These are phyloP conservation scores for Calonectria pseudoreteaudii DNA, from an alignment of 2,329 filamentous ascomycete genomes.

Conservation along the genomic window DNA sequence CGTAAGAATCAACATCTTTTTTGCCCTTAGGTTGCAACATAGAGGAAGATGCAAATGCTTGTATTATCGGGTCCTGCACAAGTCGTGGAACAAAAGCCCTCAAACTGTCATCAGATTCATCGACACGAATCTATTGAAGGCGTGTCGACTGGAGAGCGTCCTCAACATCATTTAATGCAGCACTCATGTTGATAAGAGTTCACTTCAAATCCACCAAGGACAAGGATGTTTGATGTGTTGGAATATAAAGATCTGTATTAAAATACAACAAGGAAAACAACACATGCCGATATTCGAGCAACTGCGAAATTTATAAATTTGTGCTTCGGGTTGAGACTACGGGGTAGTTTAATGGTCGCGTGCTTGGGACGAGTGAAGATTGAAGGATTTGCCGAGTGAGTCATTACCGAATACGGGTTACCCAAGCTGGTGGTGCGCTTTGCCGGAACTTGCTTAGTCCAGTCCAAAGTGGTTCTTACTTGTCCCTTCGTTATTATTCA, in stretches of 20 bases:
- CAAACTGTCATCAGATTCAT: constrained; percentile 16
- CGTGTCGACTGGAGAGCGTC: constrained; percentile 24
- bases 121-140: constrained; percentile 24
- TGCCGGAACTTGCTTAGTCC: background rate
- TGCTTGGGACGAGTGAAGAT: background rate
- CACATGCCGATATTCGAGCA: too few species aligned
- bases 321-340: background rate
- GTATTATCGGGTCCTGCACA: constrained; percentile 23
- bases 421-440: background rate
- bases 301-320: background rate
- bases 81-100: constrained; percentile 24
- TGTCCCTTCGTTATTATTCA: too few species aligned
- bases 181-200: background rate
- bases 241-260: too few species aligned
- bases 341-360: background rate
- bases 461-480: too few species aligned
- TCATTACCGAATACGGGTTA: background rate
- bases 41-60: constrained; percentile 12
- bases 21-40: constrained; percentile 23
- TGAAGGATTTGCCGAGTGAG: background rate
- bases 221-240: background rate
- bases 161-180: constrained; percentile 5
- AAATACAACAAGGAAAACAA: too few species aligned
- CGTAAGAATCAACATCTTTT: constrained; percentile 19
- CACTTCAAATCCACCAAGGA: background rate